phyloP scores from a whole-genome alignment of 805 yeast genomes.

The Starmerella vitae region DNA sequence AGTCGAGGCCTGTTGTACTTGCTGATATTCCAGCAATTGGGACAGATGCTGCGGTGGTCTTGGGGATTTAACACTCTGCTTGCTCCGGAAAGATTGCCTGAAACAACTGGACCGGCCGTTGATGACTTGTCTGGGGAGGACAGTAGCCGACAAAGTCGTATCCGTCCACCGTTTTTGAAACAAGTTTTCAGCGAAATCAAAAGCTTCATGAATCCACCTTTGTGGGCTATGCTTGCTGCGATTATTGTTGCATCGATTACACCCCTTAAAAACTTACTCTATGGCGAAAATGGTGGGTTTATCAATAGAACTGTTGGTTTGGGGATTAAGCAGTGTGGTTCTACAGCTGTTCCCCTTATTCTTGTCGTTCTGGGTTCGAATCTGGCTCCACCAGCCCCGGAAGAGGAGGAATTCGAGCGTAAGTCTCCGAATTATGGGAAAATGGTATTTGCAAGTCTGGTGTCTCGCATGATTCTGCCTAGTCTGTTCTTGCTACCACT shows the following conservation, averaged over 20 bases:
- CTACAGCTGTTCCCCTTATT: slow-evolving; percentile 48
- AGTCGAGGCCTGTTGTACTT: slow-evolving; percentile 49
- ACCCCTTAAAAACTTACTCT: slow-evolving; percentile 34
- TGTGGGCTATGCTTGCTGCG: slow-evolving; percentile 50
- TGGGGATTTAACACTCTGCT: slow-evolving; percentile 56
- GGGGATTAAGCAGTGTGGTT: slow-evolving; percentile 41
- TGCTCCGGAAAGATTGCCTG: slow-evolving; percentile 26
- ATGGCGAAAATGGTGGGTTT: slow-evolving; percentile 32
- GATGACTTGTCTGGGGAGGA: not conserved
- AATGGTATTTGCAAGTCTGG: slow-evolving; percentile 39
- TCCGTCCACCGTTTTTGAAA: not conserved
- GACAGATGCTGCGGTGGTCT: slow-evolving; percentile 54
- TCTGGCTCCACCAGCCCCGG: slow-evolving; percentile 42
- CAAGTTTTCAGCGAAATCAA: slow-evolving; percentile 15
- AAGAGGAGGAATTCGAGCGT: slow-evolving; percentile 24
- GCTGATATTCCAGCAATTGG: slow-evolving; percentile 51
- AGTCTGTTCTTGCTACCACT: slow-evolving; percentile 40
- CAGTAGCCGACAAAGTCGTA: not conserved
- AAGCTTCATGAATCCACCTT: slow-evolving; percentile 49
- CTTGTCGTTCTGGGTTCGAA: slow-evolving; percentile 49
- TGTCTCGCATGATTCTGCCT: slow-evolving; percentile 51
- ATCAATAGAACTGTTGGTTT: slow-evolving; percentile 39
- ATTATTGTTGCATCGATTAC: slow-evolving; percentile 47
- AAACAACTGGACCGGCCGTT: not conserved
- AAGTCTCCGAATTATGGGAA: slow-evolving; percentile 30